Percentiles rank a stretch among this genome's conserved stretches.
Conservation (phyloP, 768 basidiomycete genomes). For the Pleurotus cornucopiae region DNA sequence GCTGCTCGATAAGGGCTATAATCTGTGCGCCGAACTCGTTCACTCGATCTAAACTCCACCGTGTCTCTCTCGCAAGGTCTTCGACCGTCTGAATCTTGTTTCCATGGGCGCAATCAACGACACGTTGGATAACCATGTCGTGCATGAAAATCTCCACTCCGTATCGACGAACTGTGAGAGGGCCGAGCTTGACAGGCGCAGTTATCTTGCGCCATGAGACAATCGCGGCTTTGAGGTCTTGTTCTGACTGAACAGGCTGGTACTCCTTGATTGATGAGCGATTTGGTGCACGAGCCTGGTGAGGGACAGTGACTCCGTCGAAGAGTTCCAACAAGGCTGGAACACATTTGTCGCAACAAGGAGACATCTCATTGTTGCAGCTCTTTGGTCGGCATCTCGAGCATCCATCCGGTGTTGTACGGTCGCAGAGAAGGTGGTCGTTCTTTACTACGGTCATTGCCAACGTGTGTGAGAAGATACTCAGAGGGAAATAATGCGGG, state of each 20-base stretch:
- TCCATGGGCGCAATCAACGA: conserved; percentile 10
- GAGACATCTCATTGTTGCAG: neutral
- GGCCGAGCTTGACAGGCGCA: neutral
- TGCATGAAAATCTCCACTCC: neutral
- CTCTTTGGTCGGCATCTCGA: neutral
- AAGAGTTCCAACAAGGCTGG: neutral
- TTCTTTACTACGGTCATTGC: neutral
- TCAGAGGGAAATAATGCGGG: neutral
- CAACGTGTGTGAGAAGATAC: neutral
- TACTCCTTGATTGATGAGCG: neutral
- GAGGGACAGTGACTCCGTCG: neutral
- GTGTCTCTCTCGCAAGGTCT: conserved; percentile 8
- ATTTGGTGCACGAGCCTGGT: neutral
- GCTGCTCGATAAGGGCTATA: neutral
- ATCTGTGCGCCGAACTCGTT: neutral
- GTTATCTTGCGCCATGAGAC: neutral
- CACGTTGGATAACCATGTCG: neutral
- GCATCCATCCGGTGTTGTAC: neutral
- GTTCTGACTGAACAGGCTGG: neutral
- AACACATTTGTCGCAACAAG: neutral
- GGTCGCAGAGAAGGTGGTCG: conserved; percentile 5
- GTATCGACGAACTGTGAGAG: neutral
- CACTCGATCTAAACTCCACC: neutral
- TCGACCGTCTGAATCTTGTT: conserved; percentile 9
- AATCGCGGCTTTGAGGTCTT: neutral